Evolutionary conservation across 768 basidiomycete genomes (phyloP), one percentile per base, ranked within the genome.

Genomic region (Scleroderma bovista): DNA sequence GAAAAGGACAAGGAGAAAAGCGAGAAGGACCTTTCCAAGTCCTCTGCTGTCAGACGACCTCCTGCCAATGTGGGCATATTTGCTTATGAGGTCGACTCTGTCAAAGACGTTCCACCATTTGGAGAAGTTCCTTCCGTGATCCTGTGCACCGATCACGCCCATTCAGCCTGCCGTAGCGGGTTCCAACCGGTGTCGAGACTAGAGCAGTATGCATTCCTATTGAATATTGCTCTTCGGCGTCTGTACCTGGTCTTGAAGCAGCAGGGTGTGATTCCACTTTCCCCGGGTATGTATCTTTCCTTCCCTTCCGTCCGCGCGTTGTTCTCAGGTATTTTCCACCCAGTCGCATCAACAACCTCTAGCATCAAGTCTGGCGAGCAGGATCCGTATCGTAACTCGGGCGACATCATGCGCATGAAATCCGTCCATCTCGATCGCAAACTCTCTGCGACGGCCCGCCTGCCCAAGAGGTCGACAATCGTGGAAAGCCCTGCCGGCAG

Each of bases 131-230:
- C 88, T 19, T 81, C 77, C 26, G 71, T 80, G 44, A 81, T 92
- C 54, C 78, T 83, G 52, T 98, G 95, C 66, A 77, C 75, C 6
- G 83, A 86, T 13, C 93, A 95, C 64, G 82, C 77, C 8, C 82
- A 84, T 61, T 59, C 69, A 23, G 78, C 77, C 15, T 89, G 86
- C 60, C 74, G 80, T 49, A 62, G 69, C 20, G 93, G 94, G 11
- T 97, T 98, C 69, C 88, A 90, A 62, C 77, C 89, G 16, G 96
- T 96, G 15, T 92, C 94, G 52, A 77, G 95, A 50, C 70, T 99
- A 55, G 96, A 99, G 72, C 96, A 99, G 64, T 99, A 96, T 66
- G 91, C 96, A 2, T 99, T 94, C 75, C 70, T 99, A 50, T 74
- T 99, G 46, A 97, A 97, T 62, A 96, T 98, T 20, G 96, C 95